Evolutionary conservation across 768 basidiomycete genomes (phyloP), one percentile per base, ranked within the genome.

Genomic region (Mrakia hoshinonis): DNA sequence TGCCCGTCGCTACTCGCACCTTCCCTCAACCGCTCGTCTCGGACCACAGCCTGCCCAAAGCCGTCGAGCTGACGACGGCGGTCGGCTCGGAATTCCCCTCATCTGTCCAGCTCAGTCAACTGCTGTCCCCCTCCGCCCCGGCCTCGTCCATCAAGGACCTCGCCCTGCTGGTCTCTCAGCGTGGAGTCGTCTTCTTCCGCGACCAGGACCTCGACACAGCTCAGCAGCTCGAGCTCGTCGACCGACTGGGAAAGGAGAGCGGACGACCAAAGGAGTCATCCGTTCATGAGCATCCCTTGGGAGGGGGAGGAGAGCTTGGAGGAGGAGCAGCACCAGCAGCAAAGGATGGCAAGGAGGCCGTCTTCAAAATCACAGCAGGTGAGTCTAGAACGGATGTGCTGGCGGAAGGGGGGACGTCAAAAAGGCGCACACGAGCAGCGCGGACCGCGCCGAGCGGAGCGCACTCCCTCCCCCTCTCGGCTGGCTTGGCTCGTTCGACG

Each of bases 101-200:
- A 75, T 76, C 78, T 34, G 78, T 83, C 15, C 85, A 86, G 75
- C 81, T 86, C 18, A 81, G 82, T 4, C 74, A 79, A 15, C 74
- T 86, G 7, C 81, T 87, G 38, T 36, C 64, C 4, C 20, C 38
- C 5, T 39, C 64, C 4, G 38, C 61, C 11, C 61, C 68, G 0
- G 82, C 82, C 1, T 76, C 79, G 7, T 82, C 85, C 75, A 77
- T 86, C 72, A 80, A 81, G 26, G 85, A 86, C 74, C 82, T 87
- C 7, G 85, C 86, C 0, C 81, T 81, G 3, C 81, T 86, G 51
- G 75, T 70, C 29, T 70, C 69, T 12, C 62, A 81, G 64, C 84
- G 87, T 39, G 86, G 86, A 3, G 87, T 87, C 58, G 85, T 87
- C 6, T 88, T 88, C 79, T 85, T 88, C 82, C 82, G 83, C 13